Base-by-base conservation (phyloP, 805 yeast genomes). In the Yamadazyma sp. region DNA sequence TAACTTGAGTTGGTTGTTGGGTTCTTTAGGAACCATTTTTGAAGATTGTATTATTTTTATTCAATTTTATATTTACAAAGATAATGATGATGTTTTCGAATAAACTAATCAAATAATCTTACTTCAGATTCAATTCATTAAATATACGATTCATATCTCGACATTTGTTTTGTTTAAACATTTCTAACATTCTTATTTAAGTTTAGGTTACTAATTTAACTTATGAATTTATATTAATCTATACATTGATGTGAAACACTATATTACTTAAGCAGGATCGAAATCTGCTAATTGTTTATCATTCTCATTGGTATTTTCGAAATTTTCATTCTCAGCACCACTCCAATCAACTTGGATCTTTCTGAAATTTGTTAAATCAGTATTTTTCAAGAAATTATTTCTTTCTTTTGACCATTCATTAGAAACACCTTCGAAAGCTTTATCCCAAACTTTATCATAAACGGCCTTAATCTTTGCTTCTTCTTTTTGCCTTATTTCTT, bases 371-470 rank as follows among this genome's bases (percentile, higher is more conserved):
- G 70, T 59, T 56, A 73, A 68, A 60, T 86, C 95, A 11, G 89
- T 78, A 53, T 87, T 87, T 53, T 84, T 83, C 59, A 88, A 66
- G 37, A 86, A 78, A 42, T 78, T 70, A 32, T 71, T 73, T 52
- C 80, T 78, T 56, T 87, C 96, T 35, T 68, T 67, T 35, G 35
- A 60, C 97, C 97, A 89, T 34, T 73, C 76, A 23, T 70, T 75
- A 48, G 75, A 75, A 33, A 84, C 86, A 55, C 83, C 86, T 47
- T 78, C 82, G 53, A 84, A 89, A 2, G 93, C 95, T 36, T 74
- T 69, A 45, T 73, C 76, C 86, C 91, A 88, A 15, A 81, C 77
- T 50, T 73, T 76, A 45, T 80, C 75, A 60, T 81, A 84, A 22
- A 79, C 76, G 47, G 75, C 78, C 57, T 73, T 76, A 39, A 80